phyloP scores from a whole-genome alignment of 352 stramenopile genomes.

The Phytophthora pseudosyringae region DNA sequence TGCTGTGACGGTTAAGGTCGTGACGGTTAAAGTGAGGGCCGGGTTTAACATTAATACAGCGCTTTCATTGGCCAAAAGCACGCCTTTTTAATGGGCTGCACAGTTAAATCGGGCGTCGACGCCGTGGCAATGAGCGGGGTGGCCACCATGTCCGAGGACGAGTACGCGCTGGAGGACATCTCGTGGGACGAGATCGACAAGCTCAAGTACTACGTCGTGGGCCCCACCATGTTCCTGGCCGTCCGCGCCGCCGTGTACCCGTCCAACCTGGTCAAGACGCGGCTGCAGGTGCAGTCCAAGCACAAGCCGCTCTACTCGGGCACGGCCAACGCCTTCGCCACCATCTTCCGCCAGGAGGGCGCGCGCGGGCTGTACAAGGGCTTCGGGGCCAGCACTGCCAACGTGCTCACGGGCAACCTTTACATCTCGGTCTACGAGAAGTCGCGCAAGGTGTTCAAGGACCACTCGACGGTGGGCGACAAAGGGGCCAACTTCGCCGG shows the following conservation, averaged over 20 bases:
- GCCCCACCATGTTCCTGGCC: constrained; percentile 81
- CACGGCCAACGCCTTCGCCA: constrained; percentile 85
- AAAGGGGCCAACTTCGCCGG: constrained; percentile 82
- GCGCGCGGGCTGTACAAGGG: constrained; percentile 86
- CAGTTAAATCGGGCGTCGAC: background rate
- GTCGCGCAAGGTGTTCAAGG: constrained; percentile 71
- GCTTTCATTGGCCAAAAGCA: too few relatives aligned
- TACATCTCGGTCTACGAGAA: constrained; percentile 92
- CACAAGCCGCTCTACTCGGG: constrained; percentile 74
- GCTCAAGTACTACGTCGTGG: constrained; percentile 85
- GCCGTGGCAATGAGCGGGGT: constrained; percentile 28
- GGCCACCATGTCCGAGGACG: constrained; percentile 32
- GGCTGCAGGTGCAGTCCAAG: constrained; percentile 85
- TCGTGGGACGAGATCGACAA: constrained; percentile 92
- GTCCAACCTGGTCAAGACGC: constrained; percentile 90
- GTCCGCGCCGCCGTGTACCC: constrained; percentile 88
- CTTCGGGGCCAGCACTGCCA: constrained; percentile 86
- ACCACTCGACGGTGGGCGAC: constrained; percentile 63
- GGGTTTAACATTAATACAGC: too few relatives aligned
- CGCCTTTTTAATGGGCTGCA: too few relatives aligned
- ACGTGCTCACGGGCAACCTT: constrained; percentile 88
- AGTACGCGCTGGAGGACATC: constrained; percentile 73
- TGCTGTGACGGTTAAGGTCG: too few relatives aligned
- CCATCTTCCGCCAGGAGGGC: constrained; percentile 83
- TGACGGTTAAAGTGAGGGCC: too few relatives aligned